A percentile compares a stretch with the other conserved stretches of the same genome.
phyloP scores from a whole-genome alignment of 768 basidiomycete genomes.

The Hygrocybe coccinea region DNA sequence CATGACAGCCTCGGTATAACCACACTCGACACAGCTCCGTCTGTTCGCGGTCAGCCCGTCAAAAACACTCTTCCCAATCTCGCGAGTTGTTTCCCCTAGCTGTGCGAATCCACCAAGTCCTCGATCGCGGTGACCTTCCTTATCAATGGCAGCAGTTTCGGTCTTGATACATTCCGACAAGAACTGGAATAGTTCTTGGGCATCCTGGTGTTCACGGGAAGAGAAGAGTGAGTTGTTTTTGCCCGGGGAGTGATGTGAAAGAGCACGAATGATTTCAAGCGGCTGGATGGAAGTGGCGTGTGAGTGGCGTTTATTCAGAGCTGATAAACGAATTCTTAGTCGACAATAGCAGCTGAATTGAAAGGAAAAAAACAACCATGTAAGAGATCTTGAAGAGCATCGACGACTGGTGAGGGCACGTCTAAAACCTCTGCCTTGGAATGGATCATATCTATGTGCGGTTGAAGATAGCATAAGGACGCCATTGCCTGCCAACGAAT shows the following conservation, averaged over 20 bases:
- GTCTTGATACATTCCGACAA: constrained; percentile 85
- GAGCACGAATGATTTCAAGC: constrained; percentile 61
- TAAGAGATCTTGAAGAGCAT: constrained; percentile 69
- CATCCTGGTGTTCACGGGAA: constrained; percentile 95
- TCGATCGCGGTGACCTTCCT: constrained; percentile 64
- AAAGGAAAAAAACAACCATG: constrained; percentile 44
- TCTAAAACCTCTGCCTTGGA: constrained; percentile 73
- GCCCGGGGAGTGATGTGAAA: constrained; percentile 51
- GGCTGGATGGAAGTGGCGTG: constrained; percentile 66
- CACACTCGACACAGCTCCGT: constrained; percentile 82
- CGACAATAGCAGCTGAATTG: background rate
- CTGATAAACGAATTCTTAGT: constrained; percentile 32
- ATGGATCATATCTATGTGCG: constrained; percentile 72
- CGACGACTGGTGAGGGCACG: constrained; percentile 81
- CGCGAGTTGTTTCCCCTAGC: constrained; percentile 19
- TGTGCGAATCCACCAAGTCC: constrained; percentile 59
- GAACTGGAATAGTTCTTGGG: constrained; percentile 95
- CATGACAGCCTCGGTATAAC: constrained; percentile 92
- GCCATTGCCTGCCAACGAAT: constrained; percentile 69
- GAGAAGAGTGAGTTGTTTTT: constrained; percentile 62
- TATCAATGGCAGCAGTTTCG: constrained; percentile 70
- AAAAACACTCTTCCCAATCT: constrained; percentile 66
- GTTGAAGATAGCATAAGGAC: constrained; percentile 76
- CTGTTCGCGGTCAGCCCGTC: constrained; percentile 89
- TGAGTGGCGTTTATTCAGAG: constrained; percentile 57